These are phyloP conservation scores for Gentiana macrophylla DNA, from an alignment of 257 asterid genomes.

Conservation along the genomic window DNA sequence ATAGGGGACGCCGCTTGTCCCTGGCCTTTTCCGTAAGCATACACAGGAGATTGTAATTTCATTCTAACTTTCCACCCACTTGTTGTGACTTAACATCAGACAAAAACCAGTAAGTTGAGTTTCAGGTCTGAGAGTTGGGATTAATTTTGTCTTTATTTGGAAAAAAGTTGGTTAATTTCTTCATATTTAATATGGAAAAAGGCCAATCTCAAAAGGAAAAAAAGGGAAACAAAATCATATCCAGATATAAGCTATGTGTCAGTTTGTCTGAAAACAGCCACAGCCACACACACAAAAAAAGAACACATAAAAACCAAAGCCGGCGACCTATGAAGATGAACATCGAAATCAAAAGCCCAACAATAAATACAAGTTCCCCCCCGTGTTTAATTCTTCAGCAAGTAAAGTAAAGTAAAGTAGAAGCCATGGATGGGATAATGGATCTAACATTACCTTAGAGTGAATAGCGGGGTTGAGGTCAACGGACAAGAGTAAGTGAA, in stretches of 20 bases:
- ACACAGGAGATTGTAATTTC: too few species aligned
- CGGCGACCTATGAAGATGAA: background rate
- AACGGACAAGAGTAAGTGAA: conserved; percentile 52
- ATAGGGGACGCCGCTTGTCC: too few species aligned
- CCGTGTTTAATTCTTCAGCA: background rate
- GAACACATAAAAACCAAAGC: background rate
- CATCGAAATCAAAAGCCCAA: background rate
- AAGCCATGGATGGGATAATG: background rate
- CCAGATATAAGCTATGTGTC: background rate
- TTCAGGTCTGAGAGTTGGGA: background rate
- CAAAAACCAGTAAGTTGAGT: too few species aligned
- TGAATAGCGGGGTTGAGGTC: conserved; percentile 54
- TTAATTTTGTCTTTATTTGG: background rate
- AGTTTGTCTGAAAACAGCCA: background rate
- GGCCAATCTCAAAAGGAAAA: too few species aligned
- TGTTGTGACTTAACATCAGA: too few species aligned
- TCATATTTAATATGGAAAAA: too few species aligned
- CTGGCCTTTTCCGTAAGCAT: too few species aligned
- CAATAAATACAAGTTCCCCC: too few species aligned
- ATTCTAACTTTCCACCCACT: too few species aligned
- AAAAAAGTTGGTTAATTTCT: too few species aligned
- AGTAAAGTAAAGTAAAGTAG: background rate
- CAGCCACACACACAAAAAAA: background rate
- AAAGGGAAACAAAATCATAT: too few species aligned
- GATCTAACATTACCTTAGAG: conserved; percentile 25